These are phyloP conservation scores for Hydrangea macrophylla DNA, from an alignment of 148 eudicot genomes.

Conservation along the genomic window DNA sequence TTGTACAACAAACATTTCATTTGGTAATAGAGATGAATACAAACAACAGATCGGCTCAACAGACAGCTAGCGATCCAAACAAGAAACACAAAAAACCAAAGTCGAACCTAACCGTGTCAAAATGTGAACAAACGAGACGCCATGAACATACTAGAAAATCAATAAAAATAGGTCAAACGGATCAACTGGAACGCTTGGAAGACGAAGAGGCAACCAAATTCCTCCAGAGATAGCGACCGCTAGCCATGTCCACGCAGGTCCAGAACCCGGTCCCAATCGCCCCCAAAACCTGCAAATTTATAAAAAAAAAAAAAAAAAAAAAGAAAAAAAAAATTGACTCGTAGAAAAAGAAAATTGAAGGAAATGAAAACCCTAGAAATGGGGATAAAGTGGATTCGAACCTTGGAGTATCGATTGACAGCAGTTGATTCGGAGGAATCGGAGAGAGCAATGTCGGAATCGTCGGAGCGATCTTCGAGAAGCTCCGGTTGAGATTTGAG, in stretches of 20 bases:
- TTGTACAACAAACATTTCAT: not conserved
- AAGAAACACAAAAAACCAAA: not conserved
- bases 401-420: constrained; percentile 30
- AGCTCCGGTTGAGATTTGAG: constrained; percentile 37
- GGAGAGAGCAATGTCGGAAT: not conserved
- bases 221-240: constrained; percentile 70
- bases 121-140: not conserved
- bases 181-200: constrained; percentile 13
- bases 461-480: constrained; percentile 10
- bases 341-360: not conserved
- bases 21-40: not conserved
- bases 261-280: constrained; percentile 40
- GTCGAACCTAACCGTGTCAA: not conserved
- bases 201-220: constrained; percentile 38
- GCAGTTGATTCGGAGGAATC: constrained; percentile 20
- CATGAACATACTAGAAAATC: not conserved
- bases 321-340: not conserved
- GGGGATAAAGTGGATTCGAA: not conserved
- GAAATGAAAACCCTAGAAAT: constrained; percentile 10
- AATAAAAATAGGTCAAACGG: not conserved
- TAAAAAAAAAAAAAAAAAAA: not conserved
- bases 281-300: constrained; percentile 29
- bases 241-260: constrained; percentile 71
- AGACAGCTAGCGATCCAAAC: not conserved
- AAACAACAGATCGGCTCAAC: not conserved